A percentile compares a stretch with the other conserved stretches of the same genome.
Conservation (phyloP, 768 basidiomycete genomes). For the Calocybe cyanea region DNA sequence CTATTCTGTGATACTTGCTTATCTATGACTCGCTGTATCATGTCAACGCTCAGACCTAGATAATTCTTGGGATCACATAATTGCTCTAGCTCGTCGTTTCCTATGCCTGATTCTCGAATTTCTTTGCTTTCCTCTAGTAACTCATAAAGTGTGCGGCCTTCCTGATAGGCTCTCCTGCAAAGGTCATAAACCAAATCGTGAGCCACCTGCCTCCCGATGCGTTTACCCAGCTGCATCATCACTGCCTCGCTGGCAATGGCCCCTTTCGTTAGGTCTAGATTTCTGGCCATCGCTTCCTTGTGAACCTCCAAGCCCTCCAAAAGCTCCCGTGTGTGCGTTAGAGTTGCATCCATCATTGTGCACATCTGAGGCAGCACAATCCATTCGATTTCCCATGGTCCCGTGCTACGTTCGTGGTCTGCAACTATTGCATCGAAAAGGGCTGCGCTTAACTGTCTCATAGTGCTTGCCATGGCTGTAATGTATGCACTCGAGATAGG, state of each 20-base stretch:
- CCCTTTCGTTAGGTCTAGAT: constrained; percentile 35
- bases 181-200: constrained; percentile 42
- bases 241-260: constrained; percentile 42
- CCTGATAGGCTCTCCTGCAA: constrained; percentile 26
- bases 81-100: constrained; percentile 21
- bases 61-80: constrained; percentile 38
- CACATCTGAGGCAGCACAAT: constrained; percentile 41
- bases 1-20: background rate
- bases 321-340: constrained; percentile 32
- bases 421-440: constrained; percentile 45
- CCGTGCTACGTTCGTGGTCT: constrained; percentile 45
- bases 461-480: constrained; percentile 36
- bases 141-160: constrained; percentile 28
- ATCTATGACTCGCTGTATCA: constrained; percentile 22
- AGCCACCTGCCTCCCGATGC: constrained; percentile 39
- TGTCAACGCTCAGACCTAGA: constrained; percentile 31
- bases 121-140: constrained; percentile 25
- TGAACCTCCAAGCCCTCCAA: constrained; percentile 38
- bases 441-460: constrained; percentile 34
- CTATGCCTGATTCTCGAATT: constrained; percentile 23
- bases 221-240: constrained; percentile 43
- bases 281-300: constrained; percentile 34
- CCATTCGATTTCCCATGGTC: constrained; percentile 52
- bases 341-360: constrained; percentile 36
- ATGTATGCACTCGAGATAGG: constrained; percentile 43